phyloP scores from a whole-genome alignment of 306 rosid genomes.

The Gastrolobium bilobum region DNA sequence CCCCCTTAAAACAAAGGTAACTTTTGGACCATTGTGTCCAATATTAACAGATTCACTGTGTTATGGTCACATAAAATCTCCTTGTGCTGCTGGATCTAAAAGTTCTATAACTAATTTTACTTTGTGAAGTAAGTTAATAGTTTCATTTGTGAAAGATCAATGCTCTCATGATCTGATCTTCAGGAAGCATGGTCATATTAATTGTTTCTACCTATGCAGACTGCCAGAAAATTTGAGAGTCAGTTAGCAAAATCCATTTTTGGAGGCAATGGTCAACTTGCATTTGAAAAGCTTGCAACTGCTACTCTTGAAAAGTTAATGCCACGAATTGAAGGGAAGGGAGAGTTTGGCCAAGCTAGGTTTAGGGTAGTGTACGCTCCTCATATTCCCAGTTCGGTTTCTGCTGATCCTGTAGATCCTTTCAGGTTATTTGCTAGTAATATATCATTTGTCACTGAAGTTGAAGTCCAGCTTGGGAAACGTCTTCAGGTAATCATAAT shows the following conservation, averaged over 20 bases:
- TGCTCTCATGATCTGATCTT: slow-evolving; percentile 7
- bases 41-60: neutral
- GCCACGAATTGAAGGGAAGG: slow-evolving; percentile 96
- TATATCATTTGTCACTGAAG: slow-evolving; percentile 88
- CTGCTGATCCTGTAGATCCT: slow-evolving; percentile 77
- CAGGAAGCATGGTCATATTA: slow-evolving; percentile 13
- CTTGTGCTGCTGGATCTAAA: slow-evolving; percentile 5
- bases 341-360: slow-evolving; percentile 90
- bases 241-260: slow-evolving; percentile 78
- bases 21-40: neutral
- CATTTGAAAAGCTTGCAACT: slow-evolving; percentile 84
- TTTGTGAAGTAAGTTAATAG: slow-evolving; percentile 20
- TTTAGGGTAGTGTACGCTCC: slow-evolving; percentile 91
- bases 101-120: neutral
- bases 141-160: slow-evolving; percentile 30
- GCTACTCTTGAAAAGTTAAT: slow-evolving; percentile 87
- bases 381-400: slow-evolving; percentile 80
- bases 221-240: slow-evolving; percentile 86
- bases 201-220: slow-evolving; percentile 58
- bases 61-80: slow-evolving; percentile 8
- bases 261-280: slow-evolving; percentile 74
- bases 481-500: slow-evolving; percentile 76
- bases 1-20: neutral
- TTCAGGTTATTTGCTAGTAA: slow-evolving; percentile 75
- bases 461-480: slow-evolving; percentile 96